These are phyloP conservation scores for Domatiomyces catenatus DNA, from an alignment of 2,329 filamentous ascomycete species.

Conservation along the genomic window DNA sequence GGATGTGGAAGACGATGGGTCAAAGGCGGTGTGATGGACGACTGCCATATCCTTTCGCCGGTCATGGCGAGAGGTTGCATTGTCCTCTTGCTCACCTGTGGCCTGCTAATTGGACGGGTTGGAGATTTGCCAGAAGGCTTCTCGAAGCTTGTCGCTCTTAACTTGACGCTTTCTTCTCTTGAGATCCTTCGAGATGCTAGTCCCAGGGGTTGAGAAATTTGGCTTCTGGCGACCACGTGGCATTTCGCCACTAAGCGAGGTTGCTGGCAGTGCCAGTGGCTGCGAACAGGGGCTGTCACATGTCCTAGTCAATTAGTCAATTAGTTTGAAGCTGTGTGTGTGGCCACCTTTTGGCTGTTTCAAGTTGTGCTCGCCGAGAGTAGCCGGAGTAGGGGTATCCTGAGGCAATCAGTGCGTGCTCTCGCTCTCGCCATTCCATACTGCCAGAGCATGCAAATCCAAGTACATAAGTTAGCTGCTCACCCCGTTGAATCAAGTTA, in stretches of 20 bases:
- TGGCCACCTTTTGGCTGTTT: not conserved
- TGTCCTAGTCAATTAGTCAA: not conserved
- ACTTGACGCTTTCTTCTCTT: not conserved
- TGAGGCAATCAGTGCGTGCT: no score
- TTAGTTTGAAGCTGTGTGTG: not conserved
- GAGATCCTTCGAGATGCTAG: not conserved
- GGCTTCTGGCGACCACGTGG: conserved; percentile 1
- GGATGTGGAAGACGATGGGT: not conserved
- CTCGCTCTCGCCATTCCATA: not conserved
- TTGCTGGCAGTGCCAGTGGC: no score
- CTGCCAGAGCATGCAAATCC: not conserved
- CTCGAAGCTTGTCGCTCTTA: not conserved
- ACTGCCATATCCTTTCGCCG: not conserved
- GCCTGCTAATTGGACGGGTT: not conserved
- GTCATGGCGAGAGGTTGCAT: not conserved
- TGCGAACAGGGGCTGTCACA: not conserved
- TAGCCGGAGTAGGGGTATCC: not conserved
- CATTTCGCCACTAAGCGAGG: not conserved
- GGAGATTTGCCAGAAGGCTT: not conserved
- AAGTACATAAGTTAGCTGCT: not conserved
- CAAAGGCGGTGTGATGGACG: not conserved
- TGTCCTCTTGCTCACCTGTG: not conserved
- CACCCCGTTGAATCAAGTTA: not conserved
- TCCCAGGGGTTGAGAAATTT: not conserved
- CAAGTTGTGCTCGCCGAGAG: not conserved